A percentile compares a stretch with the other conserved stretches of the same genome.
Conservation (phyloP, 2,329 filamentous ascomycete genomes). For the Beauveria brongniartii region DNA sequence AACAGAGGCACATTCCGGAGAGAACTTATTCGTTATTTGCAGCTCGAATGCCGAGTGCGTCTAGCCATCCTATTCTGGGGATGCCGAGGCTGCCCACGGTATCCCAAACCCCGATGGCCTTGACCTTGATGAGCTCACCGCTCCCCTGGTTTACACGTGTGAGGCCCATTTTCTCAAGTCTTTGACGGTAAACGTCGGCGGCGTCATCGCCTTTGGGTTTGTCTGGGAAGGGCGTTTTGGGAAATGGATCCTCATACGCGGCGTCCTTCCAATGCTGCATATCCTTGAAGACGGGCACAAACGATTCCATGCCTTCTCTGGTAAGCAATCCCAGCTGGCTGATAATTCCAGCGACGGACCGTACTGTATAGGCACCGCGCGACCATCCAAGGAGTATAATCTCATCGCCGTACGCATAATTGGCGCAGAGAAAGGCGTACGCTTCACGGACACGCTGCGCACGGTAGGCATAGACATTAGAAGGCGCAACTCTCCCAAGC, state of each 20-base stretch:
- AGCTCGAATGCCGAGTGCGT: conserved; percentile 37
- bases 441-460: conserved; percentile 48
- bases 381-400: conserved; percentile 51
- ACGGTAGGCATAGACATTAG: conserved; percentile 6
- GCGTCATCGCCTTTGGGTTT: conserved; percentile 40
- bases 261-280: conserved; percentile 44
- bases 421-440: conserved; percentile 54
- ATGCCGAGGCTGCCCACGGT: conserved; percentile 37
- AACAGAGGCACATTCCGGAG: not conserved
- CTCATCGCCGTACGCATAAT: conserved; percentile 51
- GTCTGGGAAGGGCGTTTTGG: conserved; percentile 35
- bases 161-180: conserved; percentile 34
- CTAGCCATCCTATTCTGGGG: conserved; percentile 36
- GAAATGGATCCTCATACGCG: conserved; percentile 39
- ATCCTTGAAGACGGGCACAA: conserved; percentile 48
- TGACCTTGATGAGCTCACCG: conserved; percentile 36
- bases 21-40: conserved; percentile 38
- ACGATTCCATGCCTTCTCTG: conserved; percentile 43
- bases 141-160: conserved; percentile 31
- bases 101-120: conserved; percentile 40
- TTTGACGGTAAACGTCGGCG: conserved; percentile 33
- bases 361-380: conserved; percentile 49
- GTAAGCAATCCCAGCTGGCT: conserved; percentile 43
- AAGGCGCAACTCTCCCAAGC: not conserved
- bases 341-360: conserved; percentile 48